phyloP scores from a whole-genome alignment of 2,329 filamentous ascomycete genomes.

The Beauveria australis region DNA sequence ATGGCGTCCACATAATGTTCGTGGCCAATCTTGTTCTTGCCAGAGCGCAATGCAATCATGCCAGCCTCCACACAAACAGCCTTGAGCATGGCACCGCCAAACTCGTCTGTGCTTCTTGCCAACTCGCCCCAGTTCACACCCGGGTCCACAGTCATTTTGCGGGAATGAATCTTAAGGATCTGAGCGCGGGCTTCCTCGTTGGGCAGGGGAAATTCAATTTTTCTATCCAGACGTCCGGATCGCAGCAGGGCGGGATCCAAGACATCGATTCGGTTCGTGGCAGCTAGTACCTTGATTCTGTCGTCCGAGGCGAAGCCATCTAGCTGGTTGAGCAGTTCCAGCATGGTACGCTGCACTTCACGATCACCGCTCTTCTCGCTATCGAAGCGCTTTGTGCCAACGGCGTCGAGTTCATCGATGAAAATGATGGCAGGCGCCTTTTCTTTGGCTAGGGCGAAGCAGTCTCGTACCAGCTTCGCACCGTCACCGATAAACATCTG shows the following conservation, averaged over 20 bases:
- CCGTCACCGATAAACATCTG: slow-evolving; percentile 99
- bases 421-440: slow-evolving; percentile 99
- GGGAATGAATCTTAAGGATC: slow-evolving; percentile 93
- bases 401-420: slow-evolving; percentile 95
- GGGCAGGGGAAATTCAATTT: slow-evolving; percentile 96
- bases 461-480: slow-evolving; percentile 94
- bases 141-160: slow-evolving; percentile 95
- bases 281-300: slow-evolving; percentile 90
- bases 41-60: slow-evolving; percentile 94
- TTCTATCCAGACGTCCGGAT: slow-evolving; percentile 86
- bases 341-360: slow-evolving; percentile 97
- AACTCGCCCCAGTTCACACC: slow-evolving; percentile 93
- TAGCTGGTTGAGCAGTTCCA: slow-evolving; percentile 96
- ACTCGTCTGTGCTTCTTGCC: slow-evolving; percentile 95
- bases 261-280: slow-evolving; percentile 90
- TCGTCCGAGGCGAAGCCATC: slow-evolving; percentile 97
- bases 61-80: slow-evolving; percentile 97
- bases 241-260: slow-evolving; percentile 85
- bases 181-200: slow-evolving; percentile 97
- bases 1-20: slow-evolving; percentile 99
- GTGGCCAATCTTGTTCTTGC: slow-evolving; percentile 93
- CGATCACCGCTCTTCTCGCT: slow-evolving; percentile 96
- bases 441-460: slow-evolving; percentile 95
- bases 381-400: slow-evolving; percentile 99
- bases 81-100: slow-evolving; percentile 95